Conservation (phyloP, 106 monocot genomes). For the Cymbidium sinense region DNA sequence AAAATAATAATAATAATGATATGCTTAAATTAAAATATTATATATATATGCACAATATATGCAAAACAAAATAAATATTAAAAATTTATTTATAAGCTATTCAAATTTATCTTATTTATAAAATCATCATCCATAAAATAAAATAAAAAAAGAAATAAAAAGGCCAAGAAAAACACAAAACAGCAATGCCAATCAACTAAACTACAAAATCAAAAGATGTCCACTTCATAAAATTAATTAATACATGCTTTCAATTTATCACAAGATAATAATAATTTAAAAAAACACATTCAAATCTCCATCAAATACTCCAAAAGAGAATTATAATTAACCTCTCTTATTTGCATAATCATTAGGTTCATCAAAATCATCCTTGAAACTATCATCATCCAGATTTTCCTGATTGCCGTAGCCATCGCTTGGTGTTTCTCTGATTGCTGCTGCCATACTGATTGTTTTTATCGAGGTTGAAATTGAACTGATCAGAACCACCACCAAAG, state of each 20-base stretch:
- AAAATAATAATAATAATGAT: no score
- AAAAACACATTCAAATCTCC: background rate
- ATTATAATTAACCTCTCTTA: slow-evolving; percentile 7
- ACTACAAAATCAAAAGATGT: background rate
- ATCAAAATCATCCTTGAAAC: slow-evolving; percentile 25
- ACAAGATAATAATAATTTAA: background rate
- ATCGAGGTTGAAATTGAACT: background rate
- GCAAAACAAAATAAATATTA: no score
- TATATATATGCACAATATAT: no score
- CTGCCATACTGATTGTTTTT: slow-evolving; percentile 1
- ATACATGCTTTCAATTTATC: background rate
- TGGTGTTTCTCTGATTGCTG: background rate
- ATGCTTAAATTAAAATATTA: background rate
- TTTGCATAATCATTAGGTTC: slow-evolving; percentile 31
- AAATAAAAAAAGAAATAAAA: no score
- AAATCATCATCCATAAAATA: no score
- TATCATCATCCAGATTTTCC: slow-evolving; percentile 13
- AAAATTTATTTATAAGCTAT: no score
- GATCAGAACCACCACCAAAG: background rate
- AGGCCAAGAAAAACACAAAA: background rate
- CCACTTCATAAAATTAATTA: background rate
- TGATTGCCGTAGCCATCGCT: slow-evolving; percentile 6
- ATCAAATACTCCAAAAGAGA: background rate
- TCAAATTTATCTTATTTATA: no score
- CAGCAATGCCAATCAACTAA: no score